Conservation (phyloP, 495 filamentous ascomycete species). For the Aspergillus steynii region DNA sequence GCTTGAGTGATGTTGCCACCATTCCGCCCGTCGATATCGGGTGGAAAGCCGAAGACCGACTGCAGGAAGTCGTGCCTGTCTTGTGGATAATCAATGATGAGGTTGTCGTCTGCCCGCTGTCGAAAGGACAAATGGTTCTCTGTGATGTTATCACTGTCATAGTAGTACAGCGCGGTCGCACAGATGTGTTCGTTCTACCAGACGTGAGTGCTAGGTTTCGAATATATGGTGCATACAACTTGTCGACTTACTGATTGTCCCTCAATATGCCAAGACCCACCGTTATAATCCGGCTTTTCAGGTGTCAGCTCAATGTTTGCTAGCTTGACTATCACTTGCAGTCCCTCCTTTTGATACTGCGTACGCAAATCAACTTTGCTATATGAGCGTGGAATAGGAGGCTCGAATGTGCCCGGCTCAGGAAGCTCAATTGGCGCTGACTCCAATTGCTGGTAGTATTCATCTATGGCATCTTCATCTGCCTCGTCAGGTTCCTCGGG, state of each 20-base stretch:
- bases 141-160: slow-evolving; percentile 62
- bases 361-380: slow-evolving; percentile 25
- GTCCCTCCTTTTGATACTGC: slow-evolving; percentile 28
- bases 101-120: slow-evolving; percentile 21
- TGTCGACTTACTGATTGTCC: slow-evolving; percentile 41
- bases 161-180: slow-evolving; percentile 63
- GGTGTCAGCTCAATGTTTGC: slow-evolving; percentile 62
- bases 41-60: slow-evolving; percentile 28
- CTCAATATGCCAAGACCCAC: slow-evolving; percentile 56
- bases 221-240: neutral
- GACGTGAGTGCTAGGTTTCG: neutral
- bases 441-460: slow-evolving; percentile 11
- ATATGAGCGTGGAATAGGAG: neutral
- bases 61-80: slow-evolving; percentile 31
- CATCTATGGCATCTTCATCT: slow-evolving; percentile 19
- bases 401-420: slow-evolving; percentile 35
- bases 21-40: neutral
- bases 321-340: slow-evolving; percentile 67
- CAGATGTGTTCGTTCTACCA: slow-evolving; percentile 54
- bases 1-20: slow-evolving; percentile 30
- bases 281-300: slow-evolving; percentile 50
- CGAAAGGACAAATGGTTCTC: slow-evolving; percentile 54
- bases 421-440: slow-evolving; percentile 27
- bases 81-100: slow-evolving; percentile 28
- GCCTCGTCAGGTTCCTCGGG: slow-evolving; percentile 15